Conservation (phyloP, 352 stramenopile species). For the Aphanomyces stellatus region DNA sequence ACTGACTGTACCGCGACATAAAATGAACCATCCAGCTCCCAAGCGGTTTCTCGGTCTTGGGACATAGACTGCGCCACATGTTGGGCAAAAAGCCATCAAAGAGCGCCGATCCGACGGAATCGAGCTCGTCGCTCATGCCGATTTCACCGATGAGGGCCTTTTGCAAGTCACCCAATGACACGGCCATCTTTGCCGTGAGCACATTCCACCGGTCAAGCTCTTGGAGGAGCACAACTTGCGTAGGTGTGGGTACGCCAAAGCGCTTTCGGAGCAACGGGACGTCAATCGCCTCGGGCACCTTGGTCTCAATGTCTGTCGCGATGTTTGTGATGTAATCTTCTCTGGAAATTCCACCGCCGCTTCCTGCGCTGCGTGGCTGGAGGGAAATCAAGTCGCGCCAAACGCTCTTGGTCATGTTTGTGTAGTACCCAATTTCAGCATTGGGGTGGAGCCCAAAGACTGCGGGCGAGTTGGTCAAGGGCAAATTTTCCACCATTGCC, state of each 20-base stretch:
- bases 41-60: slow-evolving; percentile 92
- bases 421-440: slow-evolving; percentile 95
- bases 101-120: slow-evolving; percentile 84
- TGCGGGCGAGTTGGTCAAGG: slow-evolving; percentile 89
- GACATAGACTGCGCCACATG: slow-evolving; percentile 85
- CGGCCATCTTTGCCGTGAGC: slow-evolving; percentile 76
- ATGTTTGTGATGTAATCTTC: slow-evolving; percentile 90
- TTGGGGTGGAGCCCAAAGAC: slow-evolving; percentile 96
- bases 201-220: slow-evolving; percentile 94
- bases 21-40: slow-evolving; percentile 95
- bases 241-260: slow-evolving; percentile 71
- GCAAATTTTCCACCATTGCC: slow-evolving; percentile 80
- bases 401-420: slow-evolving; percentile 90
- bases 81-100: slow-evolving; percentile 92
- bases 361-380: slow-evolving; percentile 79
- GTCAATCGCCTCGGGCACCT: slow-evolving; percentile 84
- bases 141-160: slow-evolving; percentile 92
- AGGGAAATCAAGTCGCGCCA: slow-evolving; percentile 91
- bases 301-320: slow-evolving; percentile 86
- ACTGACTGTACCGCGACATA: slow-evolving; percentile 79
- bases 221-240: slow-evolving; percentile 90
- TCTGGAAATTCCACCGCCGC: slow-evolving; percentile 69
- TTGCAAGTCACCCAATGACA: slow-evolving; percentile 83
- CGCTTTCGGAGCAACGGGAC: slow-evolving; percentile 83
- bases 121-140: slow-evolving; percentile 94